A percentile compares a stretch with the other conserved stretches of the same genome.
Evolutionary conservation across 139 green algal species (phyloP).

Genomic region (Auxenochlorella pyrenoidosa): DNA sequence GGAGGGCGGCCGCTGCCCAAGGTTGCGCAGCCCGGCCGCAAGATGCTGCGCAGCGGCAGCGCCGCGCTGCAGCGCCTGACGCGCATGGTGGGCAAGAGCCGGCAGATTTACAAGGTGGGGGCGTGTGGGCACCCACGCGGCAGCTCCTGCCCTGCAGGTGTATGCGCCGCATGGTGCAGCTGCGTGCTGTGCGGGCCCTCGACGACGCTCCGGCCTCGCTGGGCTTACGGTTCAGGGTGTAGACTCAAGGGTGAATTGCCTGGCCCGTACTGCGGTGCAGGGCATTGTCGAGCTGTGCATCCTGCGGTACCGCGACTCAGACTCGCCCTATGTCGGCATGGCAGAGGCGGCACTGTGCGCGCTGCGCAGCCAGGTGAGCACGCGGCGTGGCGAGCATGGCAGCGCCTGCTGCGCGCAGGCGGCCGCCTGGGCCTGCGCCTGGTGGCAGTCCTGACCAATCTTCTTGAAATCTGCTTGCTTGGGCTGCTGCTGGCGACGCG

Average conservation of each 20-base stretch:
- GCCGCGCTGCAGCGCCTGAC: slow-evolving; percentile 53
- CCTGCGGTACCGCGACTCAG: slow-evolving; percentile 60
- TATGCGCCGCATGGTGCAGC: no score
- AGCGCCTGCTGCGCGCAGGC: neutral
- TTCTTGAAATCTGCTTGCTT: no score
- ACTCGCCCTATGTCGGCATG: slow-evolving; percentile 58
- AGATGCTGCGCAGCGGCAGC: slow-evolving; percentile 63
- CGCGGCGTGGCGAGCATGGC: neutral
- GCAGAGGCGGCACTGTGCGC: slow-evolving; percentile 70
- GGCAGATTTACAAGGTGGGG: slow-evolving; percentile 65
- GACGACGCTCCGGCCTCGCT: no score
- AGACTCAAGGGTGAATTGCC: no score
- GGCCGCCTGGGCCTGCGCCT: neutral
- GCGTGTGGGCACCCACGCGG: neutral
- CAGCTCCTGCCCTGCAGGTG: no score
- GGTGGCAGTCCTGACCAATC: neutral
- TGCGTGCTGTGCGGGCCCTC: no score
- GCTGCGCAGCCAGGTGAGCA: slow-evolving; percentile 60
- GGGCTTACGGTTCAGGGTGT: no score
- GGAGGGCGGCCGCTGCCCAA: slow-evolving; percentile 32
- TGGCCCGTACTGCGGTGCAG: neutral
- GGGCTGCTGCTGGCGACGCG: no score
- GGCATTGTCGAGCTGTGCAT: slow-evolving; percentile 70
- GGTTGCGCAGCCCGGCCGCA: slow-evolving; percentile 43
- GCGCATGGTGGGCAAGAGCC: slow-evolving; percentile 52